These are phyloP conservation scores for Phytopythium montanum DNA, from an alignment of 352 stramenopile species.

Conservation along the genomic window DNA sequence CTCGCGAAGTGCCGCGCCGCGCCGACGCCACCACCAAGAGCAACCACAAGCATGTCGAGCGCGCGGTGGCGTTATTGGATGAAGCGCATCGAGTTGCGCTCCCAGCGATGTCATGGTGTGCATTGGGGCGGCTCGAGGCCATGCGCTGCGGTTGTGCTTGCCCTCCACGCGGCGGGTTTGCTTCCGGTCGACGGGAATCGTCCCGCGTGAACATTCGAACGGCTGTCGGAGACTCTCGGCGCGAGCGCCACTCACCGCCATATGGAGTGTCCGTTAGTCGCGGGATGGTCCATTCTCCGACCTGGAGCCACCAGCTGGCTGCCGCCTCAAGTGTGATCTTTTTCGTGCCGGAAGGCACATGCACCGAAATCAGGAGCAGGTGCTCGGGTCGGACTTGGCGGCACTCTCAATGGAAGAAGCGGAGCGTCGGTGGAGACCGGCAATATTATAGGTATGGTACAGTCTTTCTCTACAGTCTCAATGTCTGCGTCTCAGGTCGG, in stretches of 20 bases:
- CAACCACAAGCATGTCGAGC: too few species aligned
- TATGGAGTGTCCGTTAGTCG: constrained; percentile 14
- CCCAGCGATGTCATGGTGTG: too few species aligned
- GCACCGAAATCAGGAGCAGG: too few species aligned
- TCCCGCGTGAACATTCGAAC: background rate
- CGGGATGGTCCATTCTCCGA: constrained; percentile 19
- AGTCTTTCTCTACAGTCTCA: constrained; percentile 30
- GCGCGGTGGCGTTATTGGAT: too few species aligned
- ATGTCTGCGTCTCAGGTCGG: background rate
- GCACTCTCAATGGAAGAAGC: background rate
- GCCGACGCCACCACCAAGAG: background rate
- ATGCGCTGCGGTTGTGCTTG: too few species aligned
- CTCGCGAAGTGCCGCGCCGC: background rate
- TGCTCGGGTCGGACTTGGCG: background rate
- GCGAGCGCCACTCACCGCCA: constrained; percentile 12
- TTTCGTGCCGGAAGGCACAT: too few species aligned
- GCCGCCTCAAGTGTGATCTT: constrained; percentile 8
- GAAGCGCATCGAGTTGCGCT: too few species aligned
- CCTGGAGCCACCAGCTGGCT: constrained; percentile 26
- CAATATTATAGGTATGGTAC: constrained; percentile 68
- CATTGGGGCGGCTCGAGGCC: too few species aligned
- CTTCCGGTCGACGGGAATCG: background rate
- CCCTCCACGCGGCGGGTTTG: background rate
- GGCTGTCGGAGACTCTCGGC: background rate
- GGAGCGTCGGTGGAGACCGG: constrained; percentile 8